Evolutionary conservation across 768 basidiomycete species (phyloP), one percentile per base, ranked within the genome.

Genomic region (Ramaria sp.): DNA sequence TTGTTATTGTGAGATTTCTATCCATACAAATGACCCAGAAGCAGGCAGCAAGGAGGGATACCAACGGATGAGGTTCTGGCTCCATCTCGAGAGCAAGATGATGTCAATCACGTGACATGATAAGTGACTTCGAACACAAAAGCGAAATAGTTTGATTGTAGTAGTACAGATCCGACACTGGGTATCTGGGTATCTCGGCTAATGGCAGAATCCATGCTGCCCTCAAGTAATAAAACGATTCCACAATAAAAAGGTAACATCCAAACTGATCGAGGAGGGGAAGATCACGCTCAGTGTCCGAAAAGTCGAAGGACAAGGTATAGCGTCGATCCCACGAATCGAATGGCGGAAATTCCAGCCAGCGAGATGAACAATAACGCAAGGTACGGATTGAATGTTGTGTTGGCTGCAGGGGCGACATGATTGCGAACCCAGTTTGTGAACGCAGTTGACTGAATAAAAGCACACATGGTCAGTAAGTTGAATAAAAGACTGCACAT

Each of bases 331-430:
- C 91, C 90, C 37, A 78, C 59, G 72, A 94, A 93, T 39, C 92
- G 83, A 63, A 93, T 70, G 37, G 83, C 84, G 47, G 87, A 88
- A 55, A 95, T 73, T 49, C 81, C 86, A 66, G 91, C 88, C 60
- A 83, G 74, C 10, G 77, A 73, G 61, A 72, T 82, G 77, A 94
- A 93, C 54, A 93, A 77, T 74, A 90, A 86, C 30, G 79, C 81
- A 50, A 90, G 77, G 69, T 93, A 94, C n/a, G 91, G 90, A 65
- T 94, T 94, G 74, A 93, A 92, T 22, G 76, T 75, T 13, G 79
- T 72, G 57, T 77, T 73, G 4, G 72, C 71, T 0, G 71, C 68
- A n/a, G 65, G 68, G 48, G 75, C 67, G 51, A 90, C 73, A 62
- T 86, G 80, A 31, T 71, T 55, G 24, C 77, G 70, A 33, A 88